Conservation (phyloP, 805 yeast species). For the Pichia sporocuriosa region DNA sequence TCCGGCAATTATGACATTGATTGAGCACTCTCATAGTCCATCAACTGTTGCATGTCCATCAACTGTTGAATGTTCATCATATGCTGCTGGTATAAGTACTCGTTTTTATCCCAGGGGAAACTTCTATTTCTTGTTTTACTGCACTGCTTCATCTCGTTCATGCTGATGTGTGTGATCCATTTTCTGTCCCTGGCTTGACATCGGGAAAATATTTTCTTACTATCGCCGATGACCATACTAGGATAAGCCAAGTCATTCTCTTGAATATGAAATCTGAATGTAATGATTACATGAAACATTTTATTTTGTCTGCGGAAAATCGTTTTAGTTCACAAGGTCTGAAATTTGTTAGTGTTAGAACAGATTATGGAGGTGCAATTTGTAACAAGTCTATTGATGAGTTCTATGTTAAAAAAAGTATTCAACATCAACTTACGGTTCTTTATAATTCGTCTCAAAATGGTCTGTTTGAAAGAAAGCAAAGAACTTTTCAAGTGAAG, state of each 20-base stretch:
- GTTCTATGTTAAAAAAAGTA: background rate
- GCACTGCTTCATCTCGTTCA: slow-evolving; percentile 4
- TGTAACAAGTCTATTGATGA: background rate
- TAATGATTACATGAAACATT: background rate
- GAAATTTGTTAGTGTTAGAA: background rate
- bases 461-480: slow-evolving; percentile 12
- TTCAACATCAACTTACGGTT: slow-evolving; percentile 9
- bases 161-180: slow-evolving; percentile 5
- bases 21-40: background rate
- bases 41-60: background rate
- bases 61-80: background rate
- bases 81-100: slow-evolving; percentile 1
- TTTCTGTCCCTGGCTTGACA: slow-evolving; percentile 8
- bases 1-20: slow-evolving; percentile 1
- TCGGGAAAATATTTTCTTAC: slow-evolving; percentile 9
- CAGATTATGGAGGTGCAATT: slow-evolving; percentile 3
- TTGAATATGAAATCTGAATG: background rate
- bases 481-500: slow-evolving; percentile 6
- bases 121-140: background rate
- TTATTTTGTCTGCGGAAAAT: background rate
- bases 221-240: slow-evolving; percentile 9
- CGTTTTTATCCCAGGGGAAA: background rate
- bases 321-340: background rate
- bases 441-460: slow-evolving; percentile 10
- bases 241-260: slow-evolving; percentile 1